These are phyloP conservation scores for Balakata baccata DNA, from an alignment of 345 rosid genomes.

Conservation along the genomic window DNA sequence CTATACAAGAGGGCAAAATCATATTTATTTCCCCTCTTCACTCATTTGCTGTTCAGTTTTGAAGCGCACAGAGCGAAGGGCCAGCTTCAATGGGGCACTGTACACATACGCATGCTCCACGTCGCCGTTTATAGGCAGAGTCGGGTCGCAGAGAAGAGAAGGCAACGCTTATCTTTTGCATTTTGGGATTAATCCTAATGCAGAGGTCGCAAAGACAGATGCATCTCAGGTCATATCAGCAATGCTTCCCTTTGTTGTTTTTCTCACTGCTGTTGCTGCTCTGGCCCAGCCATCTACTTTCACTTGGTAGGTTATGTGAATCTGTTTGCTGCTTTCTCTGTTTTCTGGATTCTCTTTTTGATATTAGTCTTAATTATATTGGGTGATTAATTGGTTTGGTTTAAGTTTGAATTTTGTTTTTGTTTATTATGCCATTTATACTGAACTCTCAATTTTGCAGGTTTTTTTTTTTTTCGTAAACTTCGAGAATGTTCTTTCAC, in stretches of 20 bases:
- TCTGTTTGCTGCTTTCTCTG: not conserved
- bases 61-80: slow-evolving; percentile 14
- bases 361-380: not conserved
- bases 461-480: not conserved
- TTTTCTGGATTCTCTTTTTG: not conserved
- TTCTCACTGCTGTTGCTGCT: slow-evolving; percentile 76
- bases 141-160: slow-evolving; percentile 64
- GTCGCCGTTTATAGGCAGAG: slow-evolving; percentile 66
- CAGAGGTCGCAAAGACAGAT: slow-evolving; percentile 41
- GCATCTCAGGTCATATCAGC: slow-evolving; percentile 71
- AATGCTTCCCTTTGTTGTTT: slow-evolving; percentile 89
- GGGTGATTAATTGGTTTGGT: not conserved
- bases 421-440: not conserved
- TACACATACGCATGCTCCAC: slow-evolving; percentile 58
- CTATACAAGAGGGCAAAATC: slow-evolving; percentile 1
- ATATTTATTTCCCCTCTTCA: slow-evolving; percentile 16
- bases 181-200: slow-evolving; percentile 44
- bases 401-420: not conserved
- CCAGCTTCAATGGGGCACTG: slow-evolving; percentile 24
- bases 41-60: slow-evolving; percentile 11
- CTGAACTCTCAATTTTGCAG: not conserved
- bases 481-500: slow-evolving; percentile 5
- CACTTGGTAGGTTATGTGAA: slow-evolving; percentile 51
- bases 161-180: slow-evolving; percentile 70
- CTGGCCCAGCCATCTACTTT: slow-evolving; percentile 79